Evolutionary conservation across 768 basidiomycete genomes (phyloP).

Genomic region (Xerocomellus dryophilus): DNA sequence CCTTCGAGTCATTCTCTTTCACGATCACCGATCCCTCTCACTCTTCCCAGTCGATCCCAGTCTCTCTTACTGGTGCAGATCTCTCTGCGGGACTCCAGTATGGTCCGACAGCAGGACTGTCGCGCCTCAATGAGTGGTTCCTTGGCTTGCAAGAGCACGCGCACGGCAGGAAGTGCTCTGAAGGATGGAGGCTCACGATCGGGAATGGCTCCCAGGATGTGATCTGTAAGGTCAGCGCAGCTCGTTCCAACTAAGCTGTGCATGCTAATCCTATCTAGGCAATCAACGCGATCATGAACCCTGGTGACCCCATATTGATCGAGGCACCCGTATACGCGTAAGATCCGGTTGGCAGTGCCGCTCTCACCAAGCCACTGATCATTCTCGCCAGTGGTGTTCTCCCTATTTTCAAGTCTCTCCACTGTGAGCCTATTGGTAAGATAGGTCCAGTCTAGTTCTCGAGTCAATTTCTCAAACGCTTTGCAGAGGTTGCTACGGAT

Average conservation of each 20-base stretch:
- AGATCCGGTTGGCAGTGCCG: slow-evolving; percentile 24
- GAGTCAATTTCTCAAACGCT: slow-evolving; percentile 4
- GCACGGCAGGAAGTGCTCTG: slow-evolving; percentile 60
- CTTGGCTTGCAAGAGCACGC: slow-evolving; percentile 63
- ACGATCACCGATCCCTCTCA: slow-evolving; percentile 51
- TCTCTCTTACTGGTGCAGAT: slow-evolving; percentile 57
- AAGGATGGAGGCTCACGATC: slow-evolving; percentile 74
- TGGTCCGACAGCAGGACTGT: slow-evolving; percentile 65
- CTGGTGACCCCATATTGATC: slow-evolving; percentile 76
- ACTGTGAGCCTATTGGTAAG: slow-evolving; percentile 59
- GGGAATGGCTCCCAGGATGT: slow-evolving; percentile 89
- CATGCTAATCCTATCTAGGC: slow-evolving; percentile 45
- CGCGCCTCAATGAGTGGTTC: slow-evolving; percentile 66
- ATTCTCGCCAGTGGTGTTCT: slow-evolving; percentile 53
- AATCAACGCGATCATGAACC: slow-evolving; percentile 65
- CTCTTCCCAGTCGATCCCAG: slow-evolving; percentile 40
- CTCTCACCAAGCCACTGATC: slow-evolving; percentile 12
- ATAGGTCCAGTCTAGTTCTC: background rate
- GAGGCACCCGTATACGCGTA: slow-evolving; percentile 81
- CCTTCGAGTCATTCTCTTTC: slow-evolving; percentile 78
- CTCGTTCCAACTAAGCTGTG: background rate
- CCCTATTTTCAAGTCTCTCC: slow-evolving; percentile 55
- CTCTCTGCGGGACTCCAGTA: slow-evolving; percentile 75
- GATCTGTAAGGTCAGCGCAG: slow-evolving; percentile 66
- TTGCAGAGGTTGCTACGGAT: slow-evolving; percentile 75